These are phyloP conservation scores for Galerina marginata DNA, from an alignment of 768 basidiomycete genomes.

Conservation along the genomic window DNA sequence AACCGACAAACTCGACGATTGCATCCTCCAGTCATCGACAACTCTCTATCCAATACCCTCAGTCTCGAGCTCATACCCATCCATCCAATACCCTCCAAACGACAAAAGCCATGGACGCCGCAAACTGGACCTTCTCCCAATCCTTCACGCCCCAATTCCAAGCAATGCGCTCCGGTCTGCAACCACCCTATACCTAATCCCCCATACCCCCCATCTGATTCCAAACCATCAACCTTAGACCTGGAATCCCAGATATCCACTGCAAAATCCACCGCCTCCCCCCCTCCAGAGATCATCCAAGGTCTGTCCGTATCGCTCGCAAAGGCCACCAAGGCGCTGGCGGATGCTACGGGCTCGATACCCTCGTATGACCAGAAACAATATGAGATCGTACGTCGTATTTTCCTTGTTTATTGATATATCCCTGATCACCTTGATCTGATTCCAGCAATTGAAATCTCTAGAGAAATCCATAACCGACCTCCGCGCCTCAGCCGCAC, in stretches of 20 bases:
- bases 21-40: neutral
- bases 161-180: conserved; percentile 54
- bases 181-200: conserved; percentile 15
- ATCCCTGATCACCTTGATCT: neutral
- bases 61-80: neutral
- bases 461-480: conserved; percentile 62
- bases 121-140: conserved; percentile 53
- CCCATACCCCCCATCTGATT: neutral
- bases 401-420: neutral
- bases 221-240: conserved; percentile 38
- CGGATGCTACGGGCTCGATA: conserved; percentile 67
- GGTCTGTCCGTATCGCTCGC: conserved; percentile 55
- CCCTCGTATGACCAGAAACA: conserved; percentile 79
- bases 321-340: conserved; percentile 63
- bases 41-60: neutral
- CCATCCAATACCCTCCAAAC: neutral
- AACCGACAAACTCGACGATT: neutral
- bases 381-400: conserved; percentile 63
- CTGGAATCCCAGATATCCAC: conserved; percentile 51
- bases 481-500: conserved; percentile 47
- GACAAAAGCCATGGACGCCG: conserved; percentile 29
- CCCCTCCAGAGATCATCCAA: conserved; percentile 44
- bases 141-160: conserved; percentile 58
- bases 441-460: conserved; percentile 64
- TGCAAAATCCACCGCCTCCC: conserved; percentile 35